Evolutionary conservation across 2,329 filamentous ascomycete genomes (phyloP).

Genomic region (Stagonosporopsis tanaceti): DNA sequence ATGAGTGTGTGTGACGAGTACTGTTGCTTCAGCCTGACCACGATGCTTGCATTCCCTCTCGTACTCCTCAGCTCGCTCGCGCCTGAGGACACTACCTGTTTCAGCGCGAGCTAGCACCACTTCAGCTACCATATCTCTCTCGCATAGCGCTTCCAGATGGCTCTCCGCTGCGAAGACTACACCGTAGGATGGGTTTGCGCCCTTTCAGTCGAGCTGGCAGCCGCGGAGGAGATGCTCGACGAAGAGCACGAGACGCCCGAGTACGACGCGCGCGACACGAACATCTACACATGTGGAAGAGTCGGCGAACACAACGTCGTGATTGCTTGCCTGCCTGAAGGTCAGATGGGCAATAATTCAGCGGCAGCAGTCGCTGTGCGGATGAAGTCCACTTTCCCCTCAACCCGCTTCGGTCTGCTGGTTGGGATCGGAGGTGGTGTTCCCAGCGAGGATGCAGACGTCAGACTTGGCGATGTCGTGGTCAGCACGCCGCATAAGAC

Average conservation of each 20-base stretch:
- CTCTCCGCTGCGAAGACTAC: no score
- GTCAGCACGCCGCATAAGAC: conserved; percentile 26
- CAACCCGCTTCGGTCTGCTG: conserved; percentile 52
- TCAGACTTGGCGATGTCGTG: conserved; percentile 38
- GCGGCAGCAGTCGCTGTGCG: conserved; percentile 44
- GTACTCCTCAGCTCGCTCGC: no score
- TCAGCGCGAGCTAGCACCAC: no score
- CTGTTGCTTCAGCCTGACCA: no score
- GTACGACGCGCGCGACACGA: conserved; percentile 26
- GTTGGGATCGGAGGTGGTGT: conserved; percentile 54
- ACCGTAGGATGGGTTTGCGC: no score
- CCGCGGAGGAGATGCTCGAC: no score
- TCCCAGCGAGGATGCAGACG: conserved; percentile 23
- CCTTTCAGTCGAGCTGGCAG: no score
- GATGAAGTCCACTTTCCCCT: conserved; percentile 42
- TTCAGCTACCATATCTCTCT: no score
- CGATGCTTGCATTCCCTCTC: no score
- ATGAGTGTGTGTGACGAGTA: no score
- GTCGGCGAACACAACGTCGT: conserved; percentile 47
- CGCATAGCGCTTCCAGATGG: no score
- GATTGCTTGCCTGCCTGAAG: conserved; percentile 23
- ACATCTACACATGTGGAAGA: conserved; percentile 30
- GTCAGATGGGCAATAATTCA: conserved; percentile 44
- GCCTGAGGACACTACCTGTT: no score
- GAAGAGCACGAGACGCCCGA: conserved; percentile 1